These are phyloP conservation scores for Cercospora berteroae DNA, from an alignment of 2,329 filamentous ascomycete species.

Conservation along the genomic window DNA sequence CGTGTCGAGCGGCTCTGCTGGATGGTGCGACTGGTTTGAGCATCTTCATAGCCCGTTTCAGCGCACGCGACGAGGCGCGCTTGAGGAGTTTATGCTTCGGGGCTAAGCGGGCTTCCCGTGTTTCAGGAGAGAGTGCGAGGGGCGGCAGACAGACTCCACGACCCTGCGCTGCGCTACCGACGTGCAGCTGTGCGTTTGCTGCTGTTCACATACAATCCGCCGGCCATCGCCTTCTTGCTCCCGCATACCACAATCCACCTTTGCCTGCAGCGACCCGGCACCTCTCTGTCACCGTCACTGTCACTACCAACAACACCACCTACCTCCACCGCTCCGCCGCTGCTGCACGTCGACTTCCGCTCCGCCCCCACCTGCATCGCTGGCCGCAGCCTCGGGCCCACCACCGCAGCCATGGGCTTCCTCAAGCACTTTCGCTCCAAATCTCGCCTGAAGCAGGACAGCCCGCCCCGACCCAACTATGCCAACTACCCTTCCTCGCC, in stretches of 20 bases:
- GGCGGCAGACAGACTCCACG: background rate
- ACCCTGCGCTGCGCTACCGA: background rate
- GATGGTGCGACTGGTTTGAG: background rate
- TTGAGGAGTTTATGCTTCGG: background rate
- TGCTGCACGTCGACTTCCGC: conserved; percentile 3
- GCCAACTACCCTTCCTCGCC: conserved; percentile 19
- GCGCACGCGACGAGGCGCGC: background rate
- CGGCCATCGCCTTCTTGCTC: background rate
- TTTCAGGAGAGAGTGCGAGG: background rate
- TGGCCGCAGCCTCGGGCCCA: background rate
- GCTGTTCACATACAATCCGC: background rate
- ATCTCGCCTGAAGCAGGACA: conserved; percentile 43
- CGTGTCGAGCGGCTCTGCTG: background rate
- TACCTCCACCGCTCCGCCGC: background rate
- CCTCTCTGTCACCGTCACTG: background rate
- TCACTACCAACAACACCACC: background rate
- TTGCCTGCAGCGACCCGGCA: background rate
- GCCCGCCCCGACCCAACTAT: conserved; percentile 32
- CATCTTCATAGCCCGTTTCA: background rate
- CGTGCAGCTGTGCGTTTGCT: background rate
- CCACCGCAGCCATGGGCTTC: conserved; percentile 44
- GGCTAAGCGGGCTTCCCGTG: background rate
- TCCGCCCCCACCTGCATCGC: background rate
- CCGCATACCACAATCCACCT: background rate
- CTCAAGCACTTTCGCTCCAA: conserved; percentile 50